Conservation (phyloP, 306 rosid species). For the Rosa chinensis region DNA sequence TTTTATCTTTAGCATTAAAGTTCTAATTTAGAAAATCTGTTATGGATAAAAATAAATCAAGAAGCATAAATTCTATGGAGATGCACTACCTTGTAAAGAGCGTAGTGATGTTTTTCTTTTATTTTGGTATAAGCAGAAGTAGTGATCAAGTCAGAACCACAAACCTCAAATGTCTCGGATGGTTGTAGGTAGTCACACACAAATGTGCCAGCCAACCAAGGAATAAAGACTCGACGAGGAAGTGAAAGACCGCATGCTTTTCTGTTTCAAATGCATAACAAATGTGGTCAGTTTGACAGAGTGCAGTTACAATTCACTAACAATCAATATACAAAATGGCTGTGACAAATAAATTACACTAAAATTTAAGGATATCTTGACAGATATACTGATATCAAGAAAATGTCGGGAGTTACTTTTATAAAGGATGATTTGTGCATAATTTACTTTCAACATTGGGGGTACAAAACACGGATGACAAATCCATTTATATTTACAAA, state of each 20-base stretch:
- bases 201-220: constrained; percentile 71
- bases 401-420: not conserved
- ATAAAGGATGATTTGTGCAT: not conserved
- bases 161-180: constrained; percentile 79
- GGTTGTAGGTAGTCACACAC: constrained; percentile 89
- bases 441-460: not conserved
- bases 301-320: not conserved
- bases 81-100: not conserved
- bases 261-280: constrained; percentile 42
- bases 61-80: not conserved
- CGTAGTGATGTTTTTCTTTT: not conserved
- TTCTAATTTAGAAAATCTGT: not conserved
- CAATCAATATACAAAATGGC: not conserved
- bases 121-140: not conserved
- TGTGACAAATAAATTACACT: not conserved
- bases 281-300: constrained; percentile 6
- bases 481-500: not conserved
- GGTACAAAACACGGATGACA: not conserved
- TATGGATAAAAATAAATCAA: not conserved
- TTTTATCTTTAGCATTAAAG: not conserved
- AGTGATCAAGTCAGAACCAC: constrained; percentile 19
- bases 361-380: not conserved
- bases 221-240: constrained; percentile 89
- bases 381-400: not conserved
- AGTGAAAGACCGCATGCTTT: constrained; percentile 63